Evolutionary conservation across 306 rosid genomes (phyloP).

Genomic region (Abrus pulchellus): DNA sequence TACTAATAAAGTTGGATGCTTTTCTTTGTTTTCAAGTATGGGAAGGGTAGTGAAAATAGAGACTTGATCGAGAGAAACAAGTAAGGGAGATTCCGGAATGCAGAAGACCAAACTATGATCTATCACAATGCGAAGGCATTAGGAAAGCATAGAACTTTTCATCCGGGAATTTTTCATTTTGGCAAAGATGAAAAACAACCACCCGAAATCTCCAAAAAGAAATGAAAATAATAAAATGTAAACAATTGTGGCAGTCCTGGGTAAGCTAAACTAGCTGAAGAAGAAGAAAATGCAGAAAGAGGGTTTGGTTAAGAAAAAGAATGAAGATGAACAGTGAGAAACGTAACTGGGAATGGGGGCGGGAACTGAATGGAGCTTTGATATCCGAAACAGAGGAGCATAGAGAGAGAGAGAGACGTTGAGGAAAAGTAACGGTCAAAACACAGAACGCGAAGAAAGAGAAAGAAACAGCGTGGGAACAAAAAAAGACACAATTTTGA

Average conservation of each 20-base stretch:
- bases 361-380: conserved; percentile 55
- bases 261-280: conserved; percentile 30
- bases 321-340: conserved; percentile 12
- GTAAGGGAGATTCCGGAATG: conserved; percentile 55
- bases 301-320: no score
- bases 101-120: conserved; percentile 26
- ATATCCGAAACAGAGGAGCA: conserved; percentile 45
- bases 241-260: conserved; percentile 3
- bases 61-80: conserved; percentile 47
- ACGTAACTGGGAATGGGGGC: conserved; percentile 56
- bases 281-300: background rate
- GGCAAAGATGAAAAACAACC: conserved; percentile 1
- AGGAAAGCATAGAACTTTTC: conserved; percentile 46
- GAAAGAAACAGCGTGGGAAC: conserved; percentile 9
- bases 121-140: background rate
- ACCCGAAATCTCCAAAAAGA: background rate
- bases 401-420: conserved; percentile 69
- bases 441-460: conserved; percentile 30
- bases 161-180: conserved; percentile 37
- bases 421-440: conserved; percentile 84
- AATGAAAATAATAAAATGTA: conserved; percentile 4
- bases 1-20: conserved; percentile 56
- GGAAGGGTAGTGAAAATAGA: conserved; percentile 39
- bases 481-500: conserved; percentile 40
- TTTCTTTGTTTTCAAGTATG: conserved; percentile 74